phyloP scores from a whole-genome alignment of 2,329 filamentous ascomycete species.

The Cercospora sp. region DNA sequence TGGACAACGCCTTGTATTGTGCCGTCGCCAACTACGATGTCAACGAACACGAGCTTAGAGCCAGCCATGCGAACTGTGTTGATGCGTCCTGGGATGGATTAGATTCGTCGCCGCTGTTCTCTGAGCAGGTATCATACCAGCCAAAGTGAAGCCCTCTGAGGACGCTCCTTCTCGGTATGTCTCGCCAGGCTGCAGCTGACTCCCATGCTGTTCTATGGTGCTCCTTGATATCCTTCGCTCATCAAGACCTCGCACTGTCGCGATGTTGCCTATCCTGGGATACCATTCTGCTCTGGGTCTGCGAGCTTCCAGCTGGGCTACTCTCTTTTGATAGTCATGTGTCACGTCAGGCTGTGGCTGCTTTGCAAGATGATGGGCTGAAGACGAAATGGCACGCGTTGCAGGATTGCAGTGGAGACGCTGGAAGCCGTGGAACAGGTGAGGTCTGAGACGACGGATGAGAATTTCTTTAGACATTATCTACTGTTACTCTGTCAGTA shows the following conservation, averaged over 20 bases:
- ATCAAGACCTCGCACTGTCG: background rate
- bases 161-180: slow-evolving; percentile 7
- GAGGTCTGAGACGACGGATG: slow-evolving; percentile 54
- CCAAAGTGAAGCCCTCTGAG: background rate
- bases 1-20: slow-evolving; percentile 77
- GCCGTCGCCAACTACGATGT: slow-evolving; percentile 71
- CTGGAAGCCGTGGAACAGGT: slow-evolving; percentile 45
- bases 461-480: slow-evolving; percentile 46
- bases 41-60: slow-evolving; percentile 79
- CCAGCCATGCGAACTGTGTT: slow-evolving; percentile 69
- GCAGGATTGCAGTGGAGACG: slow-evolving; percentile 19
- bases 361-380: slow-evolving; percentile 1
- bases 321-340: slow-evolving; percentile 51
- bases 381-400: slow-evolving; percentile 51
- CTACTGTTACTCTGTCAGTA: slow-evolving; percentile 26
- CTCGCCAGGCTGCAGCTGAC: slow-evolving; percentile 14
- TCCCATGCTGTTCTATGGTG: background rate
- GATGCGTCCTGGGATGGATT: slow-evolving; percentile 63
- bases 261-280: slow-evolving; percentile 48
- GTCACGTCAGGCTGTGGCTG: slow-evolving; percentile 25
- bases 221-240: slow-evolving; percentile 8
- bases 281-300: slow-evolving; percentile 56
- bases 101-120: too few relatives aligned
- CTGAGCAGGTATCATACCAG: too few relatives aligned
- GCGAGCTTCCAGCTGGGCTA: slow-evolving; percentile 54